Percentiles rank a stretch among this genome's conserved stretches.
These are phyloP conservation scores for Leccinum pellstonianum DNA, from an alignment of 768 basidiomycete genomes.

Conservation along the genomic window DNA sequence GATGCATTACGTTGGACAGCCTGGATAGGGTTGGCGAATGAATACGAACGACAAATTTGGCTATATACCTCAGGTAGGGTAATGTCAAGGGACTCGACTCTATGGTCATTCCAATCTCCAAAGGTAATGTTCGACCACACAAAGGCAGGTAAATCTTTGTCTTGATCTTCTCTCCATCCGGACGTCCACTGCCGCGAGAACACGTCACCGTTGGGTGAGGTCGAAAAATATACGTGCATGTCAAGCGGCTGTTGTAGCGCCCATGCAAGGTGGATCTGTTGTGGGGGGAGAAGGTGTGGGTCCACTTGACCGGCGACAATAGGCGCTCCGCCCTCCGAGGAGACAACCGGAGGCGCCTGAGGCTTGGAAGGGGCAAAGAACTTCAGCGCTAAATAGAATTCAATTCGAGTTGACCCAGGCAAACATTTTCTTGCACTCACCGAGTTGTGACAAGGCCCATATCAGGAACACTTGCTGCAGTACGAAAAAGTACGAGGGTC, in stretches of 20 bases:
- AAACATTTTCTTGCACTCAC: slow-evolving; percentile 36
- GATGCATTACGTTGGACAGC: slow-evolving; percentile 75
- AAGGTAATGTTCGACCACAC: slow-evolving; percentile 78
- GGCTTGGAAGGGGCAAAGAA: slow-evolving; percentile 39
- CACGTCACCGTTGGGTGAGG: slow-evolving; percentile 58
- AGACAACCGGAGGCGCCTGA: slow-evolving; percentile 28
- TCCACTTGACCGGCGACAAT: slow-evolving; percentile 35
- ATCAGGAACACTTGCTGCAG: slow-evolving; percentile 66
- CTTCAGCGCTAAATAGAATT: slow-evolving; percentile 40
- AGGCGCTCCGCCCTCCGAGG: slow-evolving; percentile 23
- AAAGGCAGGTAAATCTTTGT: slow-evolving; percentile 59
- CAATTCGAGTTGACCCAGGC: not conserved
- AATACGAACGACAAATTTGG: slow-evolving; percentile 1
- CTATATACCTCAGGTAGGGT: slow-evolving; percentile 63
- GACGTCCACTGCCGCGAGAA: slow-evolving; percentile 57
- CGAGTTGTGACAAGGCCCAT: slow-evolving; percentile 64
- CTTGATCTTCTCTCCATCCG: slow-evolving; percentile 46
- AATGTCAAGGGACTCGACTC: slow-evolving; percentile 56
- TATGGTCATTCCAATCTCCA: slow-evolving; percentile 69
- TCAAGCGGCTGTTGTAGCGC: slow-evolving; percentile 55
- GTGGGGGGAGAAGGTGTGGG: slow-evolving; percentile 53
- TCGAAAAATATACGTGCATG: slow-evolving; percentile 74
- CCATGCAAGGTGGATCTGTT: slow-evolving; percentile 58
- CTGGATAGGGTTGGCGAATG: slow-evolving; percentile 37
- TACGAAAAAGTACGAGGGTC: slow-evolving; percentile 7